A percentile compares a stretch with the other conserved stretches of the same genome.
Evolutionary conservation across 805 yeast species (phyloP).

Genomic region (Barnettozyma salicaria): DNA sequence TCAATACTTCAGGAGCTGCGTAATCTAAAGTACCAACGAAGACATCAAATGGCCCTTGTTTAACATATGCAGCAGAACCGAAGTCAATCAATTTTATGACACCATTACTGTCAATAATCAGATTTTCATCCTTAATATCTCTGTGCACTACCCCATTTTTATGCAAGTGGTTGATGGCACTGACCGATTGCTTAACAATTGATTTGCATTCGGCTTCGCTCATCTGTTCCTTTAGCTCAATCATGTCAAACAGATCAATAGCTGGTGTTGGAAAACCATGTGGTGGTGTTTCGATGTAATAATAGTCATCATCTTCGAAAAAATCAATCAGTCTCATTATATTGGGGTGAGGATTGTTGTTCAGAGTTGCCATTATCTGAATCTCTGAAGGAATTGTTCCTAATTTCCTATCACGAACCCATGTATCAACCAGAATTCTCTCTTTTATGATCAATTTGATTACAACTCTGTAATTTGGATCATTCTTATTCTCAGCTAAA

Average conservation of each 20-base stretch:
- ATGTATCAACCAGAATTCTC: slow-evolving; percentile 89
- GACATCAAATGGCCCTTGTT: slow-evolving; percentile 92
- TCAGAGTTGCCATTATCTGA: slow-evolving; percentile 81
- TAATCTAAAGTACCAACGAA: slow-evolving; percentile 97
- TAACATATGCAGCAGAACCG: slow-evolving; percentile 89
- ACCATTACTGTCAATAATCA: slow-evolving; percentile 79
- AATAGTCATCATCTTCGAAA: slow-evolving; percentile 86
- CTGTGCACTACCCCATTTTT: slow-evolving; percentile 84
- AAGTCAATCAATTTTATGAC: slow-evolving; percentile 84
- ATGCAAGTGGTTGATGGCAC: slow-evolving; percentile 79
- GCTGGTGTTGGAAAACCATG: slow-evolving; percentile 84
- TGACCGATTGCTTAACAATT: slow-evolving; percentile 72
- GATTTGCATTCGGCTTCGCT: slow-evolving; percentile 70
- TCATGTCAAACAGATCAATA: slow-evolving; percentile 85
- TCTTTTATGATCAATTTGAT: slow-evolving; percentile 89
- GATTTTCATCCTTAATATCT: slow-evolving; percentile 92
- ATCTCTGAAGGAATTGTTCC: slow-evolving; percentile 98
- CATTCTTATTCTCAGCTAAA: slow-evolving; percentile 61
- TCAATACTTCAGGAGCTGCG: slow-evolving; percentile 94
- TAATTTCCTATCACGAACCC: slow-evolving; percentile 88
- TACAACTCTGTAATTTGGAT: slow-evolving; percentile 60
- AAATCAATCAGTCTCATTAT: slow-evolving; percentile 82
- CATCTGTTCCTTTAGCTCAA: slow-evolving; percentile 81
- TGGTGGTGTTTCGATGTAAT: slow-evolving; percentile 86
- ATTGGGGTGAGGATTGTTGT: slow-evolving; percentile 76